Evolutionary conservation across 2,329 filamentous ascomycete genomes (phyloP).

Genomic region (Aspergillus neoniger): DNA sequence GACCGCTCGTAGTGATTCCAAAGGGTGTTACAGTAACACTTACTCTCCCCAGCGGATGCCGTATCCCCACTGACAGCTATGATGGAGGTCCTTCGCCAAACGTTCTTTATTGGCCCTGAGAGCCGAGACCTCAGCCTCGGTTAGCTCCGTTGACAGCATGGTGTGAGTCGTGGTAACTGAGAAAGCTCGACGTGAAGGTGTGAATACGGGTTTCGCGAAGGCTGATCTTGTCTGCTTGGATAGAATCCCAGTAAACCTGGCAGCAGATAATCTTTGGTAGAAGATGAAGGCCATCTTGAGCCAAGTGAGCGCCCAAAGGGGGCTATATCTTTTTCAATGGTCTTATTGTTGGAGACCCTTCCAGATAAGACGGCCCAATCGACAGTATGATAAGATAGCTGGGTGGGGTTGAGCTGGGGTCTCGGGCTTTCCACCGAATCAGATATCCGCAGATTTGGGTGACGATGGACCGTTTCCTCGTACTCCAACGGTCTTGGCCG

Average conservation of each 20-base stretch:
- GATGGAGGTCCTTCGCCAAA: conserved; percentile 64
- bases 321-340: neutral
- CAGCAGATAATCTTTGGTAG: neutral
- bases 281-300: conserved; percentile 12
- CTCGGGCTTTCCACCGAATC: conserved; percentile 22
- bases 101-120: conserved; percentile 61
- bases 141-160: conserved; percentile 48
- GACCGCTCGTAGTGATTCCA: neutral
- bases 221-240: neutral
- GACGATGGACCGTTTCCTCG: conserved; percentile 3
- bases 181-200: conserved; percentile 15
- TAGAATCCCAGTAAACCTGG: conserved; percentile 6
- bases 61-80: conserved; percentile 67
- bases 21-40: conserved; percentile 32
- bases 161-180: conserved; percentile 18
- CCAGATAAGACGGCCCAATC: conserved; percentile 9
- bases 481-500: neutral
- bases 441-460: conserved; percentile 7
- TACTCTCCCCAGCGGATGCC: conserved; percentile 69
- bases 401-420: conserved; percentile 11
- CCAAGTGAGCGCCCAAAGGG: conserved; percentile 1
- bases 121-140: conserved; percentile 52
- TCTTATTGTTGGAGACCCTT: conserved; percentile 9
- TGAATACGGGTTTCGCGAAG: neutral
- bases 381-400: conserved; percentile 18